phyloP scores from a whole-genome alignment of 108 stramenopile genomes.

The Nannochloropsis gaditana region DNA sequence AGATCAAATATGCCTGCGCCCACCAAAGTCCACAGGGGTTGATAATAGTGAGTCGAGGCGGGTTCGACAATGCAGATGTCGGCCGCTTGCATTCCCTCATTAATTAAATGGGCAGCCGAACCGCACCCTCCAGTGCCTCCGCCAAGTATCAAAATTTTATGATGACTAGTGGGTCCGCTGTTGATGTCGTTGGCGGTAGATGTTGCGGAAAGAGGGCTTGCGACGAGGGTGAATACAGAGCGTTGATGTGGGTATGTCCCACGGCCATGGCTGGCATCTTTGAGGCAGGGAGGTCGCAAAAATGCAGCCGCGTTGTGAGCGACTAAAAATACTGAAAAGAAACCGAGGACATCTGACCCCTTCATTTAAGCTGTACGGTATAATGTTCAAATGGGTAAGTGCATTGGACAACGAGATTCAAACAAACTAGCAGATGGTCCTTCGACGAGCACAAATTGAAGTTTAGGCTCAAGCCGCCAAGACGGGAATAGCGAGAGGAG shows the following conservation, averaged over 20 bases:
- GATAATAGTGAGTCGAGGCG: conserved; percentile 48
- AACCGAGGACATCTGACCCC: no score
- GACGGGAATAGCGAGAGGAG: no score
- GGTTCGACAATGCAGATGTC: conserved; percentile 54
- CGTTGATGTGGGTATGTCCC: neutral
- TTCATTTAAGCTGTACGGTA: no score
- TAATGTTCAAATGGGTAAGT: no score
- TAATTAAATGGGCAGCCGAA: conserved; percentile 50
- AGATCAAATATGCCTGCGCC: conserved; percentile 46
- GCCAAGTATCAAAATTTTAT: conserved; percentile 42
- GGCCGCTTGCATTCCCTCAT: conserved; percentile 38
- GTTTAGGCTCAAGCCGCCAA: no score
- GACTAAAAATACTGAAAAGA: no score
- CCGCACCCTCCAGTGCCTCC: conserved; percentile 56
- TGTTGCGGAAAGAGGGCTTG: neutral
- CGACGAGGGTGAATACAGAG: neutral
- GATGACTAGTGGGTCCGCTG: neutral
- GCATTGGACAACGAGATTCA: no score
- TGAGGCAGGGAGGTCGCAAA: no score
- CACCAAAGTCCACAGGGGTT: conserved; percentile 57
- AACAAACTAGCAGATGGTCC: no score
- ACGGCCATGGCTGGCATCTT: neutral
- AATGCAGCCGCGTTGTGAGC: no score
- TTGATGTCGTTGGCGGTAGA: conserved; percentile 1
- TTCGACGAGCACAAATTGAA: no score